A percentile compares a stretch with the other conserved stretches of the same genome.
Evolutionary conservation across 768 basidiomycete genomes (phyloP).

Genomic region (Trametes coccinea): DNA sequence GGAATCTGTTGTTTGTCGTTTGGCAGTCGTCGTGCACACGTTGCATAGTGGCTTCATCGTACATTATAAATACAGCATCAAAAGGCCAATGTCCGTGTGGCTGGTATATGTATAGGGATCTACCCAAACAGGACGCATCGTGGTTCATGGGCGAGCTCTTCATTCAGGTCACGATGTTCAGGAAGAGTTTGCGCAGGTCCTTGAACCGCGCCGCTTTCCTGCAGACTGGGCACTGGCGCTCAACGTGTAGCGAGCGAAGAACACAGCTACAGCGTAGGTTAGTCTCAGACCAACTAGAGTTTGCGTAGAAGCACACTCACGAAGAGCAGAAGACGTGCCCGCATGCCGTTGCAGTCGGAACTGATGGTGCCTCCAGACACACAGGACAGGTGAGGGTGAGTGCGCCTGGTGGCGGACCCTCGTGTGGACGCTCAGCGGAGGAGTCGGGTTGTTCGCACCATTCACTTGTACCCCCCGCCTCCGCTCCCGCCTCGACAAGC

Average conservation of each 20-base stretch:
- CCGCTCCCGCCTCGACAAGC: not conserved
- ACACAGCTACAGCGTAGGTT: constrained; percentile 17
- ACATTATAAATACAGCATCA: no score
- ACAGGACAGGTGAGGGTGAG: constrained; percentile 32
- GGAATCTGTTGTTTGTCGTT: no score
- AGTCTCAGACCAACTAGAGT: not conserved
- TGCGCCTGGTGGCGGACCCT: not conserved
- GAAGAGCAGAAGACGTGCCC: constrained; percentile 37
- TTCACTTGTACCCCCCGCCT: not conserved
- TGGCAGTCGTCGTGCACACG: no score
- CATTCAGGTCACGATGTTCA: not conserved
- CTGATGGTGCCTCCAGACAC: constrained; percentile 29
- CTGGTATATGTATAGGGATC: no score
- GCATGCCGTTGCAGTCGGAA: constrained; percentile 33
- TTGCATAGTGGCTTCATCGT: no score
- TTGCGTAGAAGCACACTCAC: constrained; percentile 25
- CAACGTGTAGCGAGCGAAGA: not conserved
- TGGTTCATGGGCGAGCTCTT: no score
- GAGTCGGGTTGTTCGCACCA: not conserved
- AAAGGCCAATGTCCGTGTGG: no score
- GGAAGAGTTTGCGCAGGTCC: constrained; percentile 22
- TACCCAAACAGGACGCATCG: no score
- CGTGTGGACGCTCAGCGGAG: not conserved
- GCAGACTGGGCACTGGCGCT: constrained; percentile 23
- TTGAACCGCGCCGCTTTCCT: constrained; percentile 3